Conservation (phyloP, 2,329 filamentous ascomycete genomes). For the Coniochaeta ligniaria region DNA sequence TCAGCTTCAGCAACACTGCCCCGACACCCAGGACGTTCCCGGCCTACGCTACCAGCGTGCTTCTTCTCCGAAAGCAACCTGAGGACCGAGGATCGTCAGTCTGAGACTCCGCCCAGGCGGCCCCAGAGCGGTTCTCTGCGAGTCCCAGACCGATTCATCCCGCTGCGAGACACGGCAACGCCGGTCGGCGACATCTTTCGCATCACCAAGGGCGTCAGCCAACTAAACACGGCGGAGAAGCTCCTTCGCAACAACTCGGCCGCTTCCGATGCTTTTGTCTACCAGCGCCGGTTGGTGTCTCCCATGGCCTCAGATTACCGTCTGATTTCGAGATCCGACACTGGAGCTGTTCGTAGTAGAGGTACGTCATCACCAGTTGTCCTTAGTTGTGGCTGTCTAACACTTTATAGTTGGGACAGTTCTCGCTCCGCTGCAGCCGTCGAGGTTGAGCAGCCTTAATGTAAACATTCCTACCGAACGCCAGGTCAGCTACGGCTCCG, state of each 20-base stretch:
- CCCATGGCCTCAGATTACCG: slow-evolving; percentile 16
- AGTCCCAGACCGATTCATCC: slow-evolving; percentile 43
- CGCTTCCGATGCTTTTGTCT: slow-evolving; percentile 35
- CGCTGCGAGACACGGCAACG: slow-evolving; percentile 27
- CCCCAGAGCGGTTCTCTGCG: slow-evolving; percentile 10
- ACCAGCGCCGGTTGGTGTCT: slow-evolving; percentile 19
- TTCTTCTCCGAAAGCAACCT: slow-evolving; percentile 8
- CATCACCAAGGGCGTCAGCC: slow-evolving; percentile 32
- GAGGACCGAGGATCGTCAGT: not conserved
- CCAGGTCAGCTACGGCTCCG: slow-evolving; percentile 56
- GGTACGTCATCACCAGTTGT: slow-evolving; percentile 12
- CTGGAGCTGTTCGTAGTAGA: slow-evolving; percentile 15
- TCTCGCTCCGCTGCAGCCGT: slow-evolving; percentile 14
- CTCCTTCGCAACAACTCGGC: slow-evolving; percentile 33
- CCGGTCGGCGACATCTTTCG: slow-evolving; percentile 35
- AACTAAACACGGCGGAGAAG: slow-evolving; percentile 36
- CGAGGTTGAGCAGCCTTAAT: not conserved
- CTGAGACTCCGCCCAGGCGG: not conserved
- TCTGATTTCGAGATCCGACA: slow-evolving; percentile 19
- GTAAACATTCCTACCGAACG: not conserved
- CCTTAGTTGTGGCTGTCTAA: not conserved
- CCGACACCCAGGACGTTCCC: not conserved
- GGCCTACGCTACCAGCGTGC: not conserved
- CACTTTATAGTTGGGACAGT: slow-evolving; percentile 14
- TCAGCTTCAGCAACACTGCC: not conserved